Evolutionary conservation across 768 basidiomycete genomes (phyloP), one percentile per base, ranked within the genome.

Genomic region (Xerocomus potaroensis): DNA sequence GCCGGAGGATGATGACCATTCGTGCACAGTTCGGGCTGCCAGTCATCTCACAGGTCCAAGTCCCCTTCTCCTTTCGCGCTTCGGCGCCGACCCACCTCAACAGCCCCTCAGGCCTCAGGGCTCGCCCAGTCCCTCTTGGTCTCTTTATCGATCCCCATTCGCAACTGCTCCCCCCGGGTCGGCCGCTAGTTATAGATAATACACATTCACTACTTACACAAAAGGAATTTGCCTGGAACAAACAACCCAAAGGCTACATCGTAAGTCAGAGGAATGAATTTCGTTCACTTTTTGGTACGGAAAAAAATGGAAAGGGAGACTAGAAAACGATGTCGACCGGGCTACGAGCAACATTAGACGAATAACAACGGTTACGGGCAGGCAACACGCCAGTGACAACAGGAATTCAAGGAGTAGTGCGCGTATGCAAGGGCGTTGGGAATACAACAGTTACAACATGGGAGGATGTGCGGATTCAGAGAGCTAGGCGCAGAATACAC

Each of bases 161-260:
- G n/a, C n/a, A n/a, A n/a, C n/a, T n/a, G n/a, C n/a, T n/a, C n/a
- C n/a, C n/a, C n/a, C n/a, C n/a, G n/a, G n/a, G n/a, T n/a, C n/a
- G n/a, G n/a, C n/a, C n/a, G n/a, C n/a, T n/a, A n/a, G n/a, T n/a
- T n/a, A n/a, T n/a, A n/a, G n/a, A n/a, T n/a, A n/a, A n/a, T 27
- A 27, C 26, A 27, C 26, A 29, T 33, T 38, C 29, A 10, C 23
- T 39, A 23, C n/a, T 29, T 21, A 3, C 33, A 39, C 35, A 49
- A 8, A 16, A 26, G 31, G 4, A 6, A 18, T 48, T 30, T 39
- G 39, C 22, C 27, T 12, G 19, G 26, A 26, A 38, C 12, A 11
- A 27, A n/a, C 14, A 43, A 26, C 37, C 23, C 22, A 42, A 21
- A 30, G 30, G 41, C 21, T 49, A 49, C 38, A 50, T 2, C 19